Evolutionary conservation across 352 stramenopile genomes (phyloP).

Genomic region (Pythium folliculosum): DNA sequence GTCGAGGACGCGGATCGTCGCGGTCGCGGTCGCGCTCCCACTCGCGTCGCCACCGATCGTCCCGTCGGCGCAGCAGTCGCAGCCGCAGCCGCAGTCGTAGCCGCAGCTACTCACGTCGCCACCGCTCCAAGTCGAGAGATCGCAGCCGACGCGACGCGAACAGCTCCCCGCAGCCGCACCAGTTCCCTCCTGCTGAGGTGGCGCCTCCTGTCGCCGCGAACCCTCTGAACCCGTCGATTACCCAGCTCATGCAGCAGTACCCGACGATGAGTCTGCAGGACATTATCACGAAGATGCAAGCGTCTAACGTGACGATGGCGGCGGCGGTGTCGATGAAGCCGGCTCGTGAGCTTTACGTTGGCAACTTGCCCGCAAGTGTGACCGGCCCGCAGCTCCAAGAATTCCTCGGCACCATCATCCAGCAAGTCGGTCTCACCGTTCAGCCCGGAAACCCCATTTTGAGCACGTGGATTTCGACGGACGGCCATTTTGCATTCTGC

Average conservation of each 20-base stretch:
- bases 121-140: slow-evolving; percentile 65
- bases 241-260: slow-evolving; percentile 89
- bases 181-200: slow-evolving; percentile 33
- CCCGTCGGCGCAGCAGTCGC: slow-evolving; percentile 50
- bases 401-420: slow-evolving; percentile 86
- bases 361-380: slow-evolving; percentile 83
- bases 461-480: slow-evolving; percentile 85
- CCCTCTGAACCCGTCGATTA: slow-evolving; percentile 74
- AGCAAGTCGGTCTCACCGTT: slow-evolving; percentile 77
- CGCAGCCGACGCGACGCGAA: slow-evolving; percentile 50
- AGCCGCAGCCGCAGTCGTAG: slow-evolving; percentile 38
- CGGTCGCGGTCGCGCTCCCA: slow-evolving; percentile 53
- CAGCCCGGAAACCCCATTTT: slow-evolving; percentile 83
- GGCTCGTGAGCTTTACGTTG: slow-evolving; percentile 82
- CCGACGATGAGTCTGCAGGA: slow-evolving; percentile 88
- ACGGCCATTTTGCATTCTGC: slow-evolving; percentile 87
- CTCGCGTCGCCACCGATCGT: slow-evolving; percentile 43
- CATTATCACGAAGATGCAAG: slow-evolving; percentile 89
- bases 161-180: slow-evolving; percentile 47
- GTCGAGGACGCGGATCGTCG: slow-evolving; percentile 27
- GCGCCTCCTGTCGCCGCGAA: slow-evolving; percentile 11
- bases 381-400: slow-evolving; percentile 84
- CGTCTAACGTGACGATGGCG: slow-evolving; percentile 72
- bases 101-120: slow-evolving; percentile 54
- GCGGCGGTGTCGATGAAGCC: slow-evolving; percentile 78